A percentile compares a stretch with the other conserved stretches of the same genome.
Conservation (phyloP, 257 asterid species). For the Nicotiana tabacum region DNA sequence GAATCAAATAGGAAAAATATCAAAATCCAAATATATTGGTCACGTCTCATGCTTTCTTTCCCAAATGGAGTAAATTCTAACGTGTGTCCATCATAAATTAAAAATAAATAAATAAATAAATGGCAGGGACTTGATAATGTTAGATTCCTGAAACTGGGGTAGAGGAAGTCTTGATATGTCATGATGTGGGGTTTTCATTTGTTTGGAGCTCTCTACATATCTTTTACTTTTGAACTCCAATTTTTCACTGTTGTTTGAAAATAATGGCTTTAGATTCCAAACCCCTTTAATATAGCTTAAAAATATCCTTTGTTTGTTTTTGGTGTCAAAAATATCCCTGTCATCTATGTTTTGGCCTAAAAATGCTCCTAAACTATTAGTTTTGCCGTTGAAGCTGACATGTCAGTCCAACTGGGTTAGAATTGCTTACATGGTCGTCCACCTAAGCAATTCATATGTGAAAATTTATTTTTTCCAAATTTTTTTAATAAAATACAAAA, state of each 20-base stretch:
- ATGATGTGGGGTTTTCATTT: conserved; percentile 30
- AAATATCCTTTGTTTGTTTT: too few species aligned
- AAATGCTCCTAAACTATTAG: too few species aligned
- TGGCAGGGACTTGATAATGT: neutral
- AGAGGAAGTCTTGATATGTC: conserved; percentile 30
- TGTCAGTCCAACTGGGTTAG: too few species aligned
- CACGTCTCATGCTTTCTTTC: neutral
- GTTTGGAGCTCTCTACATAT: conserved; percentile 15
- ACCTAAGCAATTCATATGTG: too few species aligned
- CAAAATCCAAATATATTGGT: neutral
- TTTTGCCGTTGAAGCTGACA: too few species aligned
- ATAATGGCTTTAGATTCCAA: conserved; percentile 34
- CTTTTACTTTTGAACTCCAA: too few species aligned
- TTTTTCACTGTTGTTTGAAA: conserved; percentile 23
- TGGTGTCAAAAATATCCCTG: too few species aligned
- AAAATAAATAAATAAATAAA: neutral
- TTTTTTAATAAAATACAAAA: too few species aligned
- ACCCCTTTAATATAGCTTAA: neutral
- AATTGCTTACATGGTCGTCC: too few species aligned
- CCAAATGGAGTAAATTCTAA: neutral
- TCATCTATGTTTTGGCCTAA: too few species aligned
- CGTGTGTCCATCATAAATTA: neutral
- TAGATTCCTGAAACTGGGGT: conserved; percentile 27
- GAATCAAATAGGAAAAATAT: neutral
- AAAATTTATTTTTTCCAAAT: too few species aligned